Evolutionary conservation across 2,329 filamentous ascomycete species (phyloP), one percentile per base, ranked within the genome.

Genomic region (Colletotrichum lupini): DNA sequence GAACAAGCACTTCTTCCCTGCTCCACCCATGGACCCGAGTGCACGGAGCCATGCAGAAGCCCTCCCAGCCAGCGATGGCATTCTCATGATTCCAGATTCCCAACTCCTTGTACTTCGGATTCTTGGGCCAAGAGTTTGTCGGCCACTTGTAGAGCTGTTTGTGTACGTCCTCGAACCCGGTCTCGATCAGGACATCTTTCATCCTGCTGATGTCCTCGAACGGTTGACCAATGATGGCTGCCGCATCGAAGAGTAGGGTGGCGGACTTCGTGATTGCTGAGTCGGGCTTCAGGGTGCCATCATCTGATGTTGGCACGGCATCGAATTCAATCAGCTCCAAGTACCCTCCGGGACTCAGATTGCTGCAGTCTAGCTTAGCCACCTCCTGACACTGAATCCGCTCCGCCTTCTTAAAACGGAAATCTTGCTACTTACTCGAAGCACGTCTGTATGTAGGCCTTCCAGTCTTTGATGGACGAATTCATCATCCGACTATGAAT

Each of bases 141-240:
- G 88, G 88, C 80, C 87, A 85, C 78, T 85, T 87, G 75, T 82
- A 86, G 22, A 85, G 77, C 2, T 83, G 80, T 77, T 89, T 85
- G 0, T 79, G 79, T 0, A 91, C 85, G 67, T 90, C 84, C 67
- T 84, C 80, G 74, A 91, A 91, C 1, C 89, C 89, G 0, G 85
- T 87, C n/a, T 87, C 85, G 12, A 80, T 78, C 77, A 90, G 82
- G 63, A 84, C 82, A 42, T 82, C 78, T 66, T 78, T 79, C 49
- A 82, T 81, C 0, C 65, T 35, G 0, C 75, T 73, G 0, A 76
- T 79, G 42, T 79, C 81, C 52, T 78, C 74, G 5, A 78, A 75
- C 1, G 79, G 75, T 1, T 81, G 78, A 1, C 79, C 78, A 11
- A 83, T 72, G 4, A 77, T 77, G 1, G 63, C 68, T 0, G 79